Conservation (phyloP, 805 yeast species). For the Zygosaccharomyces bailii region DNA sequence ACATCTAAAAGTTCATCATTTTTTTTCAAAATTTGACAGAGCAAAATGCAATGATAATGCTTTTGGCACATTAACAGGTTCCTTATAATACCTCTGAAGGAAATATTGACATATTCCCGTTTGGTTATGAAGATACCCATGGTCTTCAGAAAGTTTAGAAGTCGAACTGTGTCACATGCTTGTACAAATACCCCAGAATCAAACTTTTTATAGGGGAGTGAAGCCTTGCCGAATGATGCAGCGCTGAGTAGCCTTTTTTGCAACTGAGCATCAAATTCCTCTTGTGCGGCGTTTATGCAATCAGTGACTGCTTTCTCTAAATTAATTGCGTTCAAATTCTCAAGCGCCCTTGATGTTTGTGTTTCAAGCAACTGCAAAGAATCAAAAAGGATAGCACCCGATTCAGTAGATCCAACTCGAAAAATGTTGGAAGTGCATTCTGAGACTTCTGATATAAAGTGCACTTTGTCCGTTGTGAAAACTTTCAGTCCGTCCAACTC, state of each 20-base stretch:
- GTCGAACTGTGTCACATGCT: slow-evolving; percentile 58
- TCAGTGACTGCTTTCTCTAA: slow-evolving; percentile 59
- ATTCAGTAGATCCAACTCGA: slow-evolving; percentile 77
- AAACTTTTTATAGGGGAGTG: slow-evolving; percentile 47
- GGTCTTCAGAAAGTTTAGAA: slow-evolving; percentile 62
- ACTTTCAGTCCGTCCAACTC: slow-evolving; percentile 70
- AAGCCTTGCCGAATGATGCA: slow-evolving; percentile 76
- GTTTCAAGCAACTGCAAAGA: slow-evolving; percentile 62
- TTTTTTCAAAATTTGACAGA: slow-evolving; percentile 45
- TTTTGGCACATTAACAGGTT: slow-evolving; percentile 56
- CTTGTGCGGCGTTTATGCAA: slow-evolving; percentile 70
- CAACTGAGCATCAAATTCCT: slow-evolving; percentile 73
- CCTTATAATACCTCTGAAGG: slow-evolving; percentile 53
- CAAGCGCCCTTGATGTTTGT: slow-evolving; percentile 78
- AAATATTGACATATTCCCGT: slow-evolving; percentile 48
- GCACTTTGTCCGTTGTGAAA: slow-evolving; percentile 54
- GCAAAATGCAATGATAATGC: slow-evolving; percentile 60
- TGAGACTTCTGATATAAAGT: slow-evolving; percentile 62
- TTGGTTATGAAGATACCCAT: slow-evolving; percentile 71
- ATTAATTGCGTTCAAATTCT: slow-evolving; percentile 57
- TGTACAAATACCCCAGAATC: slow-evolving; percentile 61
- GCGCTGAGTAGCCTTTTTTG: slow-evolving; percentile 80
- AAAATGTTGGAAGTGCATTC: slow-evolving; percentile 57
- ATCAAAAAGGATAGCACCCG: slow-evolving; percentile 79
- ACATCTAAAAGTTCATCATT: slow-evolving; percentile 44